Evolutionary conservation across 148 eudicot genomes (phyloP).

Genomic region (Rhododendron simsii): DNA sequence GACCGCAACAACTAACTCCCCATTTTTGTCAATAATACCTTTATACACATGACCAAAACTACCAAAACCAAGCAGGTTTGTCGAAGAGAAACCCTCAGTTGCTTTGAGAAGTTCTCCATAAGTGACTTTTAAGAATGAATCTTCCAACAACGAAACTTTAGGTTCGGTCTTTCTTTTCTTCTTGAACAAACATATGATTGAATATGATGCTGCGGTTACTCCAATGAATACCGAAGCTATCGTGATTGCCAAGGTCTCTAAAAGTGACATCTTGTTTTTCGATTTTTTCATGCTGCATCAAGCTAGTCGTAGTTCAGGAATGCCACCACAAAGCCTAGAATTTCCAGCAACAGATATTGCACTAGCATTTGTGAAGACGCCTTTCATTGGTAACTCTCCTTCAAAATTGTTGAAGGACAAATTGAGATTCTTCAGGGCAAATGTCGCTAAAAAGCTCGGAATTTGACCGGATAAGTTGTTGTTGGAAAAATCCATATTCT

Average conservation of each 20-base stretch:
- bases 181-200: neutral
- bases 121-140: neutral
- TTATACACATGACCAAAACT: neutral
- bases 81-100: neutral
- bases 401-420: neutral
- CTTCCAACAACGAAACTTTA: neutral
- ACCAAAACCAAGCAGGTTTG: neutral
- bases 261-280: neutral
- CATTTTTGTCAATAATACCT: neutral
- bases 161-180: neutral
- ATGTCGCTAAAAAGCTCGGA: neutral
- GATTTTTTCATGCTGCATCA: neutral
- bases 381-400: no score
- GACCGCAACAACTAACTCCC: neutral
- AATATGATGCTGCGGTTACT: neutral
- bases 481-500: conserved; percentile 3
- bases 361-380: no score
- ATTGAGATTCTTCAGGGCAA: no score
- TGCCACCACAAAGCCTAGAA: no score
- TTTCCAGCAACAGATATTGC: no score
- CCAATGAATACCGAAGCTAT: no score
- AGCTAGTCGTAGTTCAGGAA: neutral
- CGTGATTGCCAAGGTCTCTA: neutral
- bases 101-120: neutral
- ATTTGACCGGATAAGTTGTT: conserved; percentile 17